Conservation (phyloP, 306 rosid species). For the Acmispon strigosus region DNA sequence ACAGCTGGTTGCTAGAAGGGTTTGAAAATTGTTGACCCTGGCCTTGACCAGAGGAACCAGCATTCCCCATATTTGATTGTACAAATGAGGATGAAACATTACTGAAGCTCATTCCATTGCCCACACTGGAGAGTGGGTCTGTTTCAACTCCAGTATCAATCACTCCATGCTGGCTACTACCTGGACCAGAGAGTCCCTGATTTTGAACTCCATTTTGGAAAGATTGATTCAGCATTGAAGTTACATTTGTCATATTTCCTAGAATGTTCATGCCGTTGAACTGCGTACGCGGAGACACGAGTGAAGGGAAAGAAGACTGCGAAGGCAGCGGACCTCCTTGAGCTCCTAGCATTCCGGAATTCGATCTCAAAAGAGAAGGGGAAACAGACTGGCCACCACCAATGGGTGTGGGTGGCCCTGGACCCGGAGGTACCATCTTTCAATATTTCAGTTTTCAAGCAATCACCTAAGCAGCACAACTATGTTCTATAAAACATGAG, state of each 20-base stretch:
- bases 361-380: constrained; percentile 71
- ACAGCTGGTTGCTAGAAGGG: constrained; percentile 58
- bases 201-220: constrained; percentile 66
- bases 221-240: constrained; percentile 77
- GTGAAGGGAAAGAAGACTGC: constrained; percentile 64
- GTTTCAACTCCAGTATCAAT: constrained; percentile 68
- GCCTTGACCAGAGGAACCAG: constrained; percentile 66
- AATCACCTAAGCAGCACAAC: constrained; percentile 36
- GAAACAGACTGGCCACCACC: constrained; percentile 85
- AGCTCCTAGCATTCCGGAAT: constrained; percentile 84
- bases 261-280: constrained; percentile 68
- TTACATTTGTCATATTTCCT: constrained; percentile 69
- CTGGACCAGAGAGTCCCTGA: constrained; percentile 67
- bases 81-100: constrained; percentile 54
- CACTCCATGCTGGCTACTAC: constrained; percentile 63
- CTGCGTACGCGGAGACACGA: constrained; percentile 71
- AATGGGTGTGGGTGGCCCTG: constrained; percentile 84
- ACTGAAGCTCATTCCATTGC: constrained; percentile 63
- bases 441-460: constrained; percentile 29
- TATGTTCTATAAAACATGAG: constrained; percentile 38
- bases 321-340: constrained; percentile 75
- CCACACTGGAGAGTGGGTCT: constrained; percentile 64
- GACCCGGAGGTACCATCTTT: constrained; percentile 85
- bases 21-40: constrained; percentile 82
- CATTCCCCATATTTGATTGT: constrained; percentile 58